Conservation (phyloP, 106 monocot species). For the Iris macrosiphon region DNA sequence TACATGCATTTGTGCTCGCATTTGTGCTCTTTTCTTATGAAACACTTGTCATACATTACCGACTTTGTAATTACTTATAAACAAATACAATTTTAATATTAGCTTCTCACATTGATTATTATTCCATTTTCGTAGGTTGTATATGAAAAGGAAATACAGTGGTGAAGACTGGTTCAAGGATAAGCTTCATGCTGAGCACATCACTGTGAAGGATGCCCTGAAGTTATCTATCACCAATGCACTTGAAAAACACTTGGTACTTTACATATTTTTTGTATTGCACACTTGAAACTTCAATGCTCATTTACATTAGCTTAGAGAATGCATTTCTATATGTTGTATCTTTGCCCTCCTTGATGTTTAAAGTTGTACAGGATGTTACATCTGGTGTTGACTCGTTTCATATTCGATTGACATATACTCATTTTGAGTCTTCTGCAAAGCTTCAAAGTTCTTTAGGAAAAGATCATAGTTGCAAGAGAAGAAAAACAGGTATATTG, state of each 20-base stretch:
- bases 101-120: no score
- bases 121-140: constrained; percentile 55
- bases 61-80: no score
- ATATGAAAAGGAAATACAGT: constrained; percentile 62
- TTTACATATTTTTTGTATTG: background rate
- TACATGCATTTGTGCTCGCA: no score
- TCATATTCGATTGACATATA: constrained; percentile 51
- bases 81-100: no score
- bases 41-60: no score
- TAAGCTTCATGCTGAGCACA: constrained; percentile 26
- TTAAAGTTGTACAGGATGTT: constrained; percentile 40
- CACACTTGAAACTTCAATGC: constrained; percentile 6
- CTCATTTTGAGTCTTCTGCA: constrained; percentile 53
- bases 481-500: constrained; percentile 47
- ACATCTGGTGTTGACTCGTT: constrained; percentile 43
- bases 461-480: constrained; percentile 31
- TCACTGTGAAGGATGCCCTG: constrained; percentile 83
- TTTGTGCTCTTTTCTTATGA: no score
- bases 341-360: background rate
- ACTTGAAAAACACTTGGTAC: constrained; percentile 73
- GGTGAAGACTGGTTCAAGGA: constrained; percentile 54
- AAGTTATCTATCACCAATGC: constrained; percentile 41
- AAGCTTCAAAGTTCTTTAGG: constrained; percentile 36
- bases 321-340: background rate
- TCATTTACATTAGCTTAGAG: background rate